phyloP scores from a whole-genome alignment of 2,329 filamentous ascomycete genomes.

The Plectosphaerella sp. region DNA sequence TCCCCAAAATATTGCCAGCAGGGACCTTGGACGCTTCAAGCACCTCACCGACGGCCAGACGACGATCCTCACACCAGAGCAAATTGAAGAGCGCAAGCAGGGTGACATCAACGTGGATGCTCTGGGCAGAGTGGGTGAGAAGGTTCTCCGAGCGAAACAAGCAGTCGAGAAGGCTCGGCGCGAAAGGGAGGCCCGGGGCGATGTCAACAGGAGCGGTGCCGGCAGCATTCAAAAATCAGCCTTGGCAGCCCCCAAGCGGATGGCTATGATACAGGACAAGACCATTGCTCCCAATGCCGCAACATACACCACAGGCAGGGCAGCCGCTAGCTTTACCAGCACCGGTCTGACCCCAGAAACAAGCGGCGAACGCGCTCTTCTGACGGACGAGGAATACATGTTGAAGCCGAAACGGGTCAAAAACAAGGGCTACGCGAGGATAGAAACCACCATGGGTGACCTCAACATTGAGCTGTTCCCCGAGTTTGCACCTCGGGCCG shows the following conservation, averaged over 20 bases:
- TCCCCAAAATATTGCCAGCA: constrained; percentile 78
- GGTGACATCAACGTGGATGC: constrained; percentile 74
- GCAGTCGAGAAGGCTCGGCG: constrained; percentile 87
- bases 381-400: constrained; percentile 96
- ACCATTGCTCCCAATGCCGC: constrained; percentile 78
- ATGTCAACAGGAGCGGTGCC: constrained; percentile 50
- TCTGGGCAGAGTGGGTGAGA: constrained; percentile 71
- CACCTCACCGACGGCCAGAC: constrained; percentile 79
- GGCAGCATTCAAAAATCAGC: constrained; percentile 28
- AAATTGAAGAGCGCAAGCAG: constrained; percentile 61
- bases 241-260: constrained; percentile 23
- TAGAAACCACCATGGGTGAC: constrained; percentile 80
- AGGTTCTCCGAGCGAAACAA: constrained; percentile 86
- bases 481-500: constrained; percentile 85
- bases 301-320: constrained; percentile 81
- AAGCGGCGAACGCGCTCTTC: constrained; percentile 75
- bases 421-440: constrained; percentile 83
- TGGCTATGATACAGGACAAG: constrained; percentile 49
- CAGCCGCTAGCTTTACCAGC: constrained; percentile 91
- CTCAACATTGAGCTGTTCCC: constrained; percentile 86
- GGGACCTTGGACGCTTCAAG: constrained; percentile 85
- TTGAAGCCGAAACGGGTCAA: constrained; percentile 85
- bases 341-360: constrained; percentile 92
- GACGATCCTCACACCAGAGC: constrained; percentile 62
- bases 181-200: constrained; percentile 58